Evolutionary conservation across 176 grass and related monocot genomes (phyloP).

Genomic region (Phyllostachys edulis): DNA sequence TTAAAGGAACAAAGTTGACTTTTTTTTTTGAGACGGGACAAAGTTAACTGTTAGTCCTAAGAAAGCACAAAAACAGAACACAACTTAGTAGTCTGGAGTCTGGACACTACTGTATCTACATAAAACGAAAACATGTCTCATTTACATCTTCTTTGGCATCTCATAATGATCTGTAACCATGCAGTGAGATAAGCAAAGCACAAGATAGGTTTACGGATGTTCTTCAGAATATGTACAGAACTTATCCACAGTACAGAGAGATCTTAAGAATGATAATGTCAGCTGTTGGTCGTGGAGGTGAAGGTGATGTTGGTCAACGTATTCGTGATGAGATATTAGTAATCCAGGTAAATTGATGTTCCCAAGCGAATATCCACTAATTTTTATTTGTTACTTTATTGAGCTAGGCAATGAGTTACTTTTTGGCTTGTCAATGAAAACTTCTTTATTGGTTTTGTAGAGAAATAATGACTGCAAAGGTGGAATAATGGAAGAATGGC

Average conservation of each 20-base stretch:
- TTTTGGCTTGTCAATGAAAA: slow-evolving; percentile 14
- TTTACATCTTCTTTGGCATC: slow-evolving; percentile 5
- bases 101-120: background rate
- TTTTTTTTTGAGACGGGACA: background rate
- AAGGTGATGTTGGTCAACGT: slow-evolving; percentile 98
- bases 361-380: slow-evolving; percentile 19
- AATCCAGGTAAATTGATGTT: slow-evolving; percentile 68
- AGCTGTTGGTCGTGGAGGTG: slow-evolving; percentile 90
- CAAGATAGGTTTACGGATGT: slow-evolving; percentile 87
- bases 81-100: background rate
- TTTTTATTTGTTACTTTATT: slow-evolving; percentile 28
- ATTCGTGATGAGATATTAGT: slow-evolving; percentile 99
- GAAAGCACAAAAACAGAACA: background rate
- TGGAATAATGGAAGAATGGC: slow-evolving; percentile 99
- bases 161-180: slow-evolving; percentile 26
- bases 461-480: slow-evolving; percentile 97
- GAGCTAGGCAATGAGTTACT: background rate
- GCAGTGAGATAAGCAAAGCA: slow-evolving; percentile 97
- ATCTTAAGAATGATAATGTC: slow-evolving; percentile 85
- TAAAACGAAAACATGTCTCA: background rate
- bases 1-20: background rate
- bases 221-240: slow-evolving; percentile 83
- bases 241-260: slow-evolving; percentile 76
- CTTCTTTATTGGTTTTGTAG: slow-evolving; percentile 44
- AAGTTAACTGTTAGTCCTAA: slow-evolving; percentile 2